These are phyloP conservation scores for Porosira glacialis DNA, from an alignment of 352 stramenopile species.

Conservation along the genomic window DNA sequence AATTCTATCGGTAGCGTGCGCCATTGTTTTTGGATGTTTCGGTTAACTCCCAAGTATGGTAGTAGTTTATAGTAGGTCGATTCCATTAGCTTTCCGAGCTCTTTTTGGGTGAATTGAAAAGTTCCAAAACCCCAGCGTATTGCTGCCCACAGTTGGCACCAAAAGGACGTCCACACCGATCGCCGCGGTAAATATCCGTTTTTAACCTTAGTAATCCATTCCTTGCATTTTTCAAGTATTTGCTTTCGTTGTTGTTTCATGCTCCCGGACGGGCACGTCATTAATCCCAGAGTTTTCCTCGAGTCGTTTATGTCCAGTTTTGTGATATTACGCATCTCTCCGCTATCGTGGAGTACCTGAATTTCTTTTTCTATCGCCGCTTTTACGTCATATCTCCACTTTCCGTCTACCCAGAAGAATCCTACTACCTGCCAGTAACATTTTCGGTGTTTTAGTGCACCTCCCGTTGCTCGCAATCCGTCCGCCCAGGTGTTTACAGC, in stretches of 20 bases:
- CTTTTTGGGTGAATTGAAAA: background rate
- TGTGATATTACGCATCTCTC: background rate
- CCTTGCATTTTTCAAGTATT: background rate
- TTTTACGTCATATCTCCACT: slow-evolving; percentile 1
- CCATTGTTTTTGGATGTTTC: slow-evolving; percentile 19
- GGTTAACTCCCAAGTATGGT: slow-evolving; percentile 14
- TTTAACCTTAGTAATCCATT: background rate
- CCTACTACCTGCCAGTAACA: slow-evolving; percentile 14
- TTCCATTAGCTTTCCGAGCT: background rate
- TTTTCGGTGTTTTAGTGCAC: slow-evolving; percentile 5
- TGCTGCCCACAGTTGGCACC: slow-evolving; percentile 8
- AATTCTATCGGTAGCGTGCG: slow-evolving; percentile 9
- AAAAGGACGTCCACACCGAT: slow-evolving; percentile 6
- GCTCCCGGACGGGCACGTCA: background rate
- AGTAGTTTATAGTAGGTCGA: slow-evolving; percentile 5
- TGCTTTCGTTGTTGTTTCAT: slow-evolving; percentile 8
- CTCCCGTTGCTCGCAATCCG: background rate
- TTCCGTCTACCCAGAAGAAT: slow-evolving; percentile 2
- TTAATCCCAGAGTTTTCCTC: slow-evolving; percentile 7
- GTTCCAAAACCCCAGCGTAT: slow-evolving; percentile 9
- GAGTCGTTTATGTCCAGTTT: slow-evolving; percentile 11
- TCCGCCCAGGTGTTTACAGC: background rate
- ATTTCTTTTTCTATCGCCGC: background rate
- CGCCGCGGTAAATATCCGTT: slow-evolving; percentile 10
- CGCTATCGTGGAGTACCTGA: background rate